Evolutionary conservation across 495 filamentous ascomycete species (phyloP), one percentile per base, ranked within the genome.

Genomic region (Neurospora africana): DNA sequence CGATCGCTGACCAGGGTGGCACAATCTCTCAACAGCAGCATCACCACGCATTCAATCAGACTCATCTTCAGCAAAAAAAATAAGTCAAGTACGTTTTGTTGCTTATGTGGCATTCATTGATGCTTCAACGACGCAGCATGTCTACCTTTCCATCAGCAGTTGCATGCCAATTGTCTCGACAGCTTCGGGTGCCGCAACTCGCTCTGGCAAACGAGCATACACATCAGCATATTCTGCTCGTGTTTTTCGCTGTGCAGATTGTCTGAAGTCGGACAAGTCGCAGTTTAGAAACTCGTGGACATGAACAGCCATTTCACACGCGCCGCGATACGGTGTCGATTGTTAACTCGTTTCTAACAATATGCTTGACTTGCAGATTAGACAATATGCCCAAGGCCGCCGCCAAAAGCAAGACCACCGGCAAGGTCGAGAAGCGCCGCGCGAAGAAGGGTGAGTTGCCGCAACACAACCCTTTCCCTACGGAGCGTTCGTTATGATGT

Each of bases 391-490:
- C 83, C 72, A 84, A 86, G 82, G 83, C 84, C 73, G 75, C 82
- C 61, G 81, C 81, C 77, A 86, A 84, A 79, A 80, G 80, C 67
- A 83, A 79, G 74, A 77, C 77, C 73, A 71, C 76, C 76, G 80
- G 79, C 70, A 86, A 82, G 80, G 79, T 77, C 68, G 81, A 81
- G 76, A 84, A 81, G 78, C 78, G 80, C 74, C 81, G 83, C 58
- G 72, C 70, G 74, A 85, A 85, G 84, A 86, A 85, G 83, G 83
- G 84, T 86, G 78, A 78, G 84, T 78, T 27, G 5, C 27, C 30
- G 53, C 53, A 65, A 65, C 53, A 17, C 53, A 65, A 33, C 2
- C 17, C 36, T 8, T 21, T 5, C 37, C 23, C 41, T 21, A 37
- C 70, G 35, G 40, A 75, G 73, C 53, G 27, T 27, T 65, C 70